These are phyloP conservation scores for Gossypium thurberi DNA, from an alignment of 345 rosid species.

Conservation along the genomic window DNA sequence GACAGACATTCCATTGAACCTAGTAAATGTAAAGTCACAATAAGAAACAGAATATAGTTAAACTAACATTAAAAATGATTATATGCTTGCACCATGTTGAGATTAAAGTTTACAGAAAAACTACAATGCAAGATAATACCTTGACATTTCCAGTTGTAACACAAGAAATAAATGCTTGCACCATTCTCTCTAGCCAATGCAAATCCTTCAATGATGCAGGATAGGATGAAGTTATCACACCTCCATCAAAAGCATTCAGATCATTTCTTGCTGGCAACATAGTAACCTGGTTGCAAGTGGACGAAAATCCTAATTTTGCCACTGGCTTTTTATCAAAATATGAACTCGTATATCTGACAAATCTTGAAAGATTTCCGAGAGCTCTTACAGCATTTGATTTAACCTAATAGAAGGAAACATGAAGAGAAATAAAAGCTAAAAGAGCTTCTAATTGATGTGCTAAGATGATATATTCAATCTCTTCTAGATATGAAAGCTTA, in stretches of 20 bases:
- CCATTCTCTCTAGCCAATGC: slow-evolving; percentile 59
- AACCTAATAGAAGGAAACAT: slow-evolving; percentile 28
- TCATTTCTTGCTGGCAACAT: slow-evolving; percentile 16
- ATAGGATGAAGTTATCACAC: background rate
- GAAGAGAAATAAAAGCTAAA: background rate
- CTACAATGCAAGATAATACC: slow-evolving; percentile 35
- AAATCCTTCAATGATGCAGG: slow-evolving; percentile 31
- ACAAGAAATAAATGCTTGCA: slow-evolving; percentile 92
- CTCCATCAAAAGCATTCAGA: slow-evolving; percentile 13
- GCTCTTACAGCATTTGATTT: slow-evolving; percentile 84
- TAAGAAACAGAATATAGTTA: slow-evolving; percentile 11
- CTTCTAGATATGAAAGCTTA: background rate
- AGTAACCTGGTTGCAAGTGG: background rate
- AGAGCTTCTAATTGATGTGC: background rate
- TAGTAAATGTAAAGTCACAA: slow-evolving; percentile 28
- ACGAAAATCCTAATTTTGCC: background rate
- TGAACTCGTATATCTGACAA: slow-evolving; percentile 33
- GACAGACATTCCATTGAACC: slow-evolving; percentile 99
- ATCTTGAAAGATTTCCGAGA: slow-evolving; percentile 76
- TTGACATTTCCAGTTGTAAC: slow-evolving; percentile 92
- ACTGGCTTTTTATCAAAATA: slow-evolving; percentile 23
- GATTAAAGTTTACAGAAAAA: background rate
- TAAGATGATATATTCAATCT: background rate
- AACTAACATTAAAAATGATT: background rate
- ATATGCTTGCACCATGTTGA: background rate